Conservation (phyloP, 2,329 filamentous ascomycete genomes). For the Exophiala xenobiotica region DNA sequence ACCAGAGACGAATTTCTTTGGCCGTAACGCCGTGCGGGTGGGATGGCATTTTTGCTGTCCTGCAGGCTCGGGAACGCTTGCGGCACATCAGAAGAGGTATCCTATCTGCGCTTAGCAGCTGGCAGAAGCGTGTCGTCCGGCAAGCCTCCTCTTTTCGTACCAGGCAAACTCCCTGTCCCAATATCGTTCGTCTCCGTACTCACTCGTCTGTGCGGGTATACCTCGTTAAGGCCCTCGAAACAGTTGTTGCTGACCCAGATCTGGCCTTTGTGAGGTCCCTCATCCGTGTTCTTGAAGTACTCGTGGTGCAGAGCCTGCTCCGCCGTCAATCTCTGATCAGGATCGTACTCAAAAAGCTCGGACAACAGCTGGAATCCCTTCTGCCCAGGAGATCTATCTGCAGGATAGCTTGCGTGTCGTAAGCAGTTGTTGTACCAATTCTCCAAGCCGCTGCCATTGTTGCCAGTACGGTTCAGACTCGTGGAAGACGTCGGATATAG, state of each 20-base stretch:
- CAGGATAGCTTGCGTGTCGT: constrained; percentile 55
- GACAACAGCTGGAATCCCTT: constrained; percentile 82
- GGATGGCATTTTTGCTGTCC: neutral
- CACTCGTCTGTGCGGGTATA: constrained; percentile 87
- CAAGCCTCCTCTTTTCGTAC: constrained; percentile 83
- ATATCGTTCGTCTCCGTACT: constrained; percentile 97
- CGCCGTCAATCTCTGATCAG: constrained; percentile 81
- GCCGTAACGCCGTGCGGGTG: too few relatives aligned
- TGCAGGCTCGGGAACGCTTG: neutral
- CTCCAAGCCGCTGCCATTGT: constrained; percentile 63
- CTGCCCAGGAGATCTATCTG: constrained; percentile 60
- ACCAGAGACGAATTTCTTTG: too few relatives aligned
- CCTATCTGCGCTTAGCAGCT: constrained; percentile 28
- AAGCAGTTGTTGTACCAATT: constrained; percentile 76
- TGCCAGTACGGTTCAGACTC: constrained; percentile 40
- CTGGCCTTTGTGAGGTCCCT: constrained; percentile 28
- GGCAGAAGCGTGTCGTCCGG: constrained; percentile 64
- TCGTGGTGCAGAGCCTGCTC: constrained; percentile 84
- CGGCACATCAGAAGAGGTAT: neutral
- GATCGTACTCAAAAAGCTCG: constrained; percentile 87
- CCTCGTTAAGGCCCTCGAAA: constrained; percentile 83
- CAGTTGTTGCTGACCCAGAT: constrained; percentile 69
- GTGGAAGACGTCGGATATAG: constrained; percentile 38
- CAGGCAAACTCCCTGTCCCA: constrained; percentile 80
- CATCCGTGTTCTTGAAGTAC: constrained; percentile 72